Conservation (phyloP, 73 alveolate genomes). For the Paramecium bursaria region DNA sequence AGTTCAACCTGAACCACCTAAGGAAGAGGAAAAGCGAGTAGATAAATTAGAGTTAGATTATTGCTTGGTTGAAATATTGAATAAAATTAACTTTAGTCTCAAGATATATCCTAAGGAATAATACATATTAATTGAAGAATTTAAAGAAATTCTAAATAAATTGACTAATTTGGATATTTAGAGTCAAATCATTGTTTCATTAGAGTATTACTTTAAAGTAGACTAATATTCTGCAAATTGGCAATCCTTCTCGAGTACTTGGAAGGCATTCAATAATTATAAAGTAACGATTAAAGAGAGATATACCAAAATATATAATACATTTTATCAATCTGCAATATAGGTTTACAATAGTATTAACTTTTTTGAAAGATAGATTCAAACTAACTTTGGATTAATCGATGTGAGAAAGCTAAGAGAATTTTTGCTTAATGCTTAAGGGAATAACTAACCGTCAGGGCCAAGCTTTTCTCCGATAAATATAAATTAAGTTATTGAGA, state of each 20-base stretch:
- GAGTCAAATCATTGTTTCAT: not conserved
- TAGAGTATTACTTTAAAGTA: not conserved
- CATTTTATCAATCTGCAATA: conserved; percentile 3
- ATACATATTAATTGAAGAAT: conserved; percentile 44
- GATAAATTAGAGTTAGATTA: conserved; percentile 1
- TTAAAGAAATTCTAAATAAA: conserved; percentile 7
- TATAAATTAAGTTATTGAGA: conserved; percentile 9
- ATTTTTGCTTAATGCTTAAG: conserved; percentile 1
- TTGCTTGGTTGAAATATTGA: not conserved
- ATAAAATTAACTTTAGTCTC: conserved; percentile 10
- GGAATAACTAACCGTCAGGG: conserved; percentile 34
- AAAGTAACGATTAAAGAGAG: not conserved
- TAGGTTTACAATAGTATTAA: conserved; percentile 16
- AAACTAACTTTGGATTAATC: conserved; percentile 13
- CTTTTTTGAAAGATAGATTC: conserved; percentile 7
- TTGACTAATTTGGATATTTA: not conserved
- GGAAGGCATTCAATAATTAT: conserved; percentile 34
- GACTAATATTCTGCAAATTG: conserved; percentile 35
- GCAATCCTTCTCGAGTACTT: conserved; percentile 24
- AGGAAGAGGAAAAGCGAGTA: not conserved
- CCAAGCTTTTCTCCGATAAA: conserved; percentile 45
- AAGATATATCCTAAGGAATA: conserved; percentile 38
- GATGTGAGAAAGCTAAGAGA: conserved; percentile 24
- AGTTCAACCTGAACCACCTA: conserved; percentile 57
- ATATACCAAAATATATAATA: conserved; percentile 42